Evolutionary conservation across 2,329 filamentous ascomycete genomes (phyloP), one percentile per base, ranked within the genome.

Genomic region (Trichoderma hamatum): DNA sequence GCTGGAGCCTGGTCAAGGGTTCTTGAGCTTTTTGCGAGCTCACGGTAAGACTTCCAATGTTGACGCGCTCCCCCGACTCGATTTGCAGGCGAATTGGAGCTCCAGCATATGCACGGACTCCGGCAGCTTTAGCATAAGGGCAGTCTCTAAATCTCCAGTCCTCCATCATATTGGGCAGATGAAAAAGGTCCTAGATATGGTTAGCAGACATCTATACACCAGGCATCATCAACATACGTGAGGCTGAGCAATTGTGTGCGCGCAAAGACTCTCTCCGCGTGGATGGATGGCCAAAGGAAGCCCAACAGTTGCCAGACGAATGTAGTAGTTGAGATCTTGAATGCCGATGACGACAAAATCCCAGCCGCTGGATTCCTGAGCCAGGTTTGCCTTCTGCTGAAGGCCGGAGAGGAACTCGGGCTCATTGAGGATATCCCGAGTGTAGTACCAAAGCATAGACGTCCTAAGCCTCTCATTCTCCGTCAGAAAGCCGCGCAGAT

Each of bases 1-100:
- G 58, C 46, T 46, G 58, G 9, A 39, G 26, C 19, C 49, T 61
- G 58, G 58, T 61, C 39, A 61, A 32, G 24, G 58, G 58, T 13
- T 46, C 58, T 46, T 24, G 58, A 19, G 10, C 30, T 32, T 26
- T 61, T 14, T 28, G 49, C 3, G 39, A 61, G 30, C 16, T 49
- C 30, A 61, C 58, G 16, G 26, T 32, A 46, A 61, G 39, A 26
- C 36, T 49, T 16, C 58, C 39, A 32, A 61, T 26, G 24, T 39
- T 61, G n/a, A 61, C 58, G 39, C 58, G 46, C 36, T 61, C 58
- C 28, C 58, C 58, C 16, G 24, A 13, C 9, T 54, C 51, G 1
- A 16, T 19, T 19, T 54, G 51, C 24, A 54, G 11, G 24, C 51
- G 51, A 30, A 54, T 24, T 10, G 51, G 51, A 16, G 51, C 51